These are phyloP conservation scores for Leucogyrophana mollusca DNA, from an alignment of 768 basidiomycete species.

Conservation along the genomic window DNA sequence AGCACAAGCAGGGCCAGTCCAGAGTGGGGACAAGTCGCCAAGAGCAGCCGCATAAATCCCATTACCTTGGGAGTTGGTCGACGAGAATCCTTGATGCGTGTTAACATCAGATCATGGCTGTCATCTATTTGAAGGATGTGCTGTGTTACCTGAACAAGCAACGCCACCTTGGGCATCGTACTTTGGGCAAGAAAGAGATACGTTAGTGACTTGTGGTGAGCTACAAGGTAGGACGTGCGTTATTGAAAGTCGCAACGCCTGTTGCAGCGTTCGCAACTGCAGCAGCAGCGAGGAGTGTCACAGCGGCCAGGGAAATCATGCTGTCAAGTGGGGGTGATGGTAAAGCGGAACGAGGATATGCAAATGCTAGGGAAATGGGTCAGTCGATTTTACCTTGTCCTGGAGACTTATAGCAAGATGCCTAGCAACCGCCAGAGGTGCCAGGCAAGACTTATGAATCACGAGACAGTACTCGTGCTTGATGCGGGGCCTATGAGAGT, in stretches of 20 bases:
- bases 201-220: not conserved
- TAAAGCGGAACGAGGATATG: too few relatives aligned
- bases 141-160: not conserved
- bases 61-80: constrained; percentile 28
- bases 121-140: not conserved
- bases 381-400: too few relatives aligned
- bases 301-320: not conserved
- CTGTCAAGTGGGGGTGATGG: not conserved
- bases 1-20: constrained; percentile 25
- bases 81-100: constrained; percentile 17
- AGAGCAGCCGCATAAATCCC: constrained; percentile 31
- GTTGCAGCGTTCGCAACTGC: not conserved
- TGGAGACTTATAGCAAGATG: too few relatives aligned
- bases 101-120: constrained; percentile 5
- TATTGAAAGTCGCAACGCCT: not conserved
- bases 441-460: too few relatives aligned
- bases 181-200: not conserved
- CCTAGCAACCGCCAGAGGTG: too few relatives aligned
- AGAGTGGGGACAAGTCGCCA: constrained; percentile 30
- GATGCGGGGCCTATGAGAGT: too few relatives aligned
- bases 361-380: too few relatives aligned
- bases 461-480: too few relatives aligned
- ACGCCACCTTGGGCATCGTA: not conserved
- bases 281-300: not conserved
- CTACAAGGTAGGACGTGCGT: not conserved